Percentiles rank a stretch among this genome's conserved stretches.
Evolutionary conservation across 2,329 filamentous ascomycete species (phyloP).

Genomic region (Trichophyton simii): DNA sequence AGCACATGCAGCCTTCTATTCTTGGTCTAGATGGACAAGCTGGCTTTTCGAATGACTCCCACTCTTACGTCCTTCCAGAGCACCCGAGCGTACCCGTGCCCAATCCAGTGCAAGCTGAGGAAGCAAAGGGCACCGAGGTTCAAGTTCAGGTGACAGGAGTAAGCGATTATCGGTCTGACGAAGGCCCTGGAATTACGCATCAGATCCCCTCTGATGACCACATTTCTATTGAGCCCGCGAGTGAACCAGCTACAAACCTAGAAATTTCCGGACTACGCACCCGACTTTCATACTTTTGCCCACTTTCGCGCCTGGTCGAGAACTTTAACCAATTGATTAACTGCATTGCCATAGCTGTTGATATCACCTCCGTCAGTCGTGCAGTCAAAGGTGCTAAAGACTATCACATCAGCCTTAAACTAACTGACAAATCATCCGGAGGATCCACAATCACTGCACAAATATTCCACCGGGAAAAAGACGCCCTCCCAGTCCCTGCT

Average conservation of each 20-base stretch:
- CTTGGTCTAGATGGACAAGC: background rate
- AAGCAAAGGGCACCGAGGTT: background rate
- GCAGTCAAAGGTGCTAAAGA: conserved; percentile 29
- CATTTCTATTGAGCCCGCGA: background rate
- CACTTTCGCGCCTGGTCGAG: conserved; percentile 31
- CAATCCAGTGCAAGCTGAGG: background rate
- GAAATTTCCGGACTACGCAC: conserved; percentile 28
- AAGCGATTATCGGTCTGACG: background rate
- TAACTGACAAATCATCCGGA: conserved; percentile 35
- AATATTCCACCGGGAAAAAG: conserved; percentile 31
- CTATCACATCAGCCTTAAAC: conserved; percentile 28
- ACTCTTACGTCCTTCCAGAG: background rate
- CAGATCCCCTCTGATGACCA: background rate
- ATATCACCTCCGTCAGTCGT: conserved; percentile 21
- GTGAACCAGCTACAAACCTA: conserved; percentile 8
- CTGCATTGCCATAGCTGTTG: conserved; percentile 31
- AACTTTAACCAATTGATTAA: conserved; percentile 31
- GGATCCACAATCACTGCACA: conserved; percentile 29
- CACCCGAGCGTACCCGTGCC: background rate
- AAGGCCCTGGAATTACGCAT: background rate
- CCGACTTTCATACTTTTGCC: conserved; percentile 32
- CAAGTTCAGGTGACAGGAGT: background rate
- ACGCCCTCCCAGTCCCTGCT: conserved; percentile 25
- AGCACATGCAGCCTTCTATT: background rate
- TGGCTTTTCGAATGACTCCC: background rate